Evolutionary conservation across 176 grass and related monocot species (phyloP).

Genomic region (Musa troglodytarum): DNA sequence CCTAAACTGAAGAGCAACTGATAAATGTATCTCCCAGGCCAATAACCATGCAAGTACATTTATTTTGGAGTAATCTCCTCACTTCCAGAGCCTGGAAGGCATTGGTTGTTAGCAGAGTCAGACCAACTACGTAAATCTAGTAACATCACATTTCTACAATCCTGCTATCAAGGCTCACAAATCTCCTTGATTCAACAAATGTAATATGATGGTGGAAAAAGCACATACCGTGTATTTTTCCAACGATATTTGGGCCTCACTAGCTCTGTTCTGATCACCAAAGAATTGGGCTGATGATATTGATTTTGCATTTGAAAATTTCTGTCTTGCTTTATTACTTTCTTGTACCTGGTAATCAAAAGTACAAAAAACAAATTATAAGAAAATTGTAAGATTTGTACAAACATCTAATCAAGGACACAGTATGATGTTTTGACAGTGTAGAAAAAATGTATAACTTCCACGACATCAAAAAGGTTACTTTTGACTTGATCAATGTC

Average conservation of each 20-base stretch:
- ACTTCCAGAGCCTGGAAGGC: not conserved
- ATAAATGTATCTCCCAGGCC: too few relatives aligned
- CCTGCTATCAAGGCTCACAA: not conserved
- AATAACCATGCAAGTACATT: not conserved
- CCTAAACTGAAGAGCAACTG: too few relatives aligned
- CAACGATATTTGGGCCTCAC: slow-evolving; percentile 66
- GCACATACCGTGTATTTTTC: slow-evolving; percentile 80
- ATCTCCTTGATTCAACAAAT: not conserved
- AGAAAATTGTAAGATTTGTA: not conserved
- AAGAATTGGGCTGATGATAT: slow-evolving; percentile 98
- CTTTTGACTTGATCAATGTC: not conserved
- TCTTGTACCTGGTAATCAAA: slow-evolving; percentile 52
- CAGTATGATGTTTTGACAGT: not conserved
- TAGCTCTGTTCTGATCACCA: slow-evolving; percentile 45
- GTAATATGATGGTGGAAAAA: not conserved
- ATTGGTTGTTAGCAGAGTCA: not conserved
- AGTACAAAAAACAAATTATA: not conserved
- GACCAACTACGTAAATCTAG: too few relatives aligned
- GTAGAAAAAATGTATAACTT: too few relatives aligned
- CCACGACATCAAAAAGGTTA: too few relatives aligned
- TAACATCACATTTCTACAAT: not conserved
- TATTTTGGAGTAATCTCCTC: not conserved
- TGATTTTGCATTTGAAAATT: slow-evolving; percentile 98
- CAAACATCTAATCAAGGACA: not conserved
- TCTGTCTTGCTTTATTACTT: slow-evolving; percentile 77